phyloP scores from a whole-genome alignment of 352 stramenopile genomes.

The Phytophthora uliginosa region DNA sequence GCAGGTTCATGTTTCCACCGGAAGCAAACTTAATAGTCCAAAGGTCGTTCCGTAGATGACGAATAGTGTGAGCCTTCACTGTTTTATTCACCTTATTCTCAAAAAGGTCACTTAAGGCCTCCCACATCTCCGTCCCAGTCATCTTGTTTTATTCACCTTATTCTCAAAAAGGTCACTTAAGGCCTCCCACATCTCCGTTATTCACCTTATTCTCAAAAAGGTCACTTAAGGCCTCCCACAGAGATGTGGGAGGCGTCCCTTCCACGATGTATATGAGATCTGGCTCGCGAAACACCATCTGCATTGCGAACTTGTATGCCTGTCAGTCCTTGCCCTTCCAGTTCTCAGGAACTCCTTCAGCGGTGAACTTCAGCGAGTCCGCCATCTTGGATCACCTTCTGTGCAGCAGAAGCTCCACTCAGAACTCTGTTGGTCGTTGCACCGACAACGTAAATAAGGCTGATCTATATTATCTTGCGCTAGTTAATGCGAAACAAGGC shows the following conservation, averaged over 20 bases:
- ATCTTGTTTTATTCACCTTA: no score
- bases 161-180: no score
- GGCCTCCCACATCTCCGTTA: no score
- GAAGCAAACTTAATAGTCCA: slow-evolving; percentile 2
- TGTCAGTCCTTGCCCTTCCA: neutral
- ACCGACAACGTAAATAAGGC: neutral
- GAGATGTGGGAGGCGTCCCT: no score
- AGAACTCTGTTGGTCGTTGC: neutral
- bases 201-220: no score
- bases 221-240: no score
- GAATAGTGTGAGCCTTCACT: slow-evolving; percentile 12
- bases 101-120: slow-evolving; percentile 1
- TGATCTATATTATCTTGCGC: no score
- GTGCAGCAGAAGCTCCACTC: neutral
- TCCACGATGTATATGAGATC: no score
- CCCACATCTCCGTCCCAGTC: neutral
- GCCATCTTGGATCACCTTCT: neutral
- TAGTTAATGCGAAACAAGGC: no score
- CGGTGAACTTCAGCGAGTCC: neutral
- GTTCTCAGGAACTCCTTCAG: neutral
- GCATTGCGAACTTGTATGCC: neutral
- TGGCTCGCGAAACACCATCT: neutral
- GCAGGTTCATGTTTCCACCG: neutral
- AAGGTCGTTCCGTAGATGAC: neutral
- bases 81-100: slow-evolving; percentile 9